phyloP scores from a whole-genome alignment of 768 basidiomycete species.

The Gautieria morchelliformis region DNA sequence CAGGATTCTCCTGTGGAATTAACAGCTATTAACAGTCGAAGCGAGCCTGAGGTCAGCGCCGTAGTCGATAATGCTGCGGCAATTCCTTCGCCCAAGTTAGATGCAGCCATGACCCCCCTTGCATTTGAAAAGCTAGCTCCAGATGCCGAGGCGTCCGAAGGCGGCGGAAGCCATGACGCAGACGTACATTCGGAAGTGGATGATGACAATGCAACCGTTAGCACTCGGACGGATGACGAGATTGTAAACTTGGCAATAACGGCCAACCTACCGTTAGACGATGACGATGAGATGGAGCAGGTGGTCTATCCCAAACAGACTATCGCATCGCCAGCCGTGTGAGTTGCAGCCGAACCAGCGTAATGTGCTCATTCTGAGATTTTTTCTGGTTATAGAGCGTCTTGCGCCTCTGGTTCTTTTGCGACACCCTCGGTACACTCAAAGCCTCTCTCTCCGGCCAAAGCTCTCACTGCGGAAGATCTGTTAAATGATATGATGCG shows the following conservation, averaged over 20 bases:
- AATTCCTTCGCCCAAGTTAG: slow-evolving; percentile 23
- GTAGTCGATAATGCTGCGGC: neutral
- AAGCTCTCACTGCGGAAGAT: slow-evolving; percentile 54
- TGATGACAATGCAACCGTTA: slow-evolving; percentile 57
- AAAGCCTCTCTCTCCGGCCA: slow-evolving; percentile 16
- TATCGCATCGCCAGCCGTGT: neutral
- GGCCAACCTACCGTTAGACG: slow-evolving; percentile 21
- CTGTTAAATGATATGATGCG: slow-evolving; percentile 48
- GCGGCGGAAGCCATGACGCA: slow-evolving; percentile 10
- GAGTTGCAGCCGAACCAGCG: neutral
- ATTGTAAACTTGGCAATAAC: slow-evolving; percentile 49
- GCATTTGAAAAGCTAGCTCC: slow-evolving; percentile 1
- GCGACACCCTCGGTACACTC: slow-evolving; percentile 17
- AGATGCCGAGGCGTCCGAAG: slow-evolving; percentile 15
- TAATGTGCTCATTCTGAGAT: slow-evolving; percentile 8
- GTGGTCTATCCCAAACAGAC: slow-evolving; percentile 49
- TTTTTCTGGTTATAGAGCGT: neutral
- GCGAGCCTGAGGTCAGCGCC: neutral
- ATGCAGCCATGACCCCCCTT: slow-evolving; percentile 15
- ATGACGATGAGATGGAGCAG: slow-evolving; percentile 48
- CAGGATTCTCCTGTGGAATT: neutral
- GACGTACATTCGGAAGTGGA: slow-evolving; percentile 29
- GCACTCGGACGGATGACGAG: slow-evolving; percentile 75
- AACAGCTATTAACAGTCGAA: neutral
- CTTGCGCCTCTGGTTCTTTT: slow-evolving; percentile 13